Evolutionary conservation across 192 early-diverging fungal species (phyloP), one percentile per base, ranked within the genome.

Genomic region (Powellomyces hirtus): DNA sequence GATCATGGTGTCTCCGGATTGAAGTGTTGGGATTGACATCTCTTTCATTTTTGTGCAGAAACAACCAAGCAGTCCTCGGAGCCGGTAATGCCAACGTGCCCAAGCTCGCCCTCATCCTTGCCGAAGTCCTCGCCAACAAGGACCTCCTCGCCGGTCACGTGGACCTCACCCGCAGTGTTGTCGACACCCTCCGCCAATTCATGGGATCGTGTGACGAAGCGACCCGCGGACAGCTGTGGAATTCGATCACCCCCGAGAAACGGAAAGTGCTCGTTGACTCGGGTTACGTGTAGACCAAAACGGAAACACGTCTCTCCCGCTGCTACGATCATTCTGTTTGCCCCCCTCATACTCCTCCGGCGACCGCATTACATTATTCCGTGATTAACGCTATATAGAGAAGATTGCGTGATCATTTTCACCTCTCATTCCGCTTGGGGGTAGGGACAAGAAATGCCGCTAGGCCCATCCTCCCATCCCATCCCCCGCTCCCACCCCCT

Each of bases 61-160:
- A 83, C 70, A 79, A 91, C 65, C 88, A 86, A 4, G 68, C 78
- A 4, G 76, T 91, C 36, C 60, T 90, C 1, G 88, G 88, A 30
- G 64, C 77, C 38, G 81, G 84, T 66, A 84, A 86, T 59, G 68
- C 67, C n/a, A 88, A 89, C 68, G 70, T 91, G 68, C 77, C 84
- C 27, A 73, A 80, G 27, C 64, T 91, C 62, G 81, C 83, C 6
- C 81, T 73, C 37, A 79, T 89, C 7, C 83, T 89, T 63, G 80
- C 79, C n/a, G 80, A 88, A 60, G 88, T 79, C 13, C 75, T 91
- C 49, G 79, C 86, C 11, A 20, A 36, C 8, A 20, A 33, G 4
- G 62, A 57, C 50, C 33, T 71, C 4, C 52, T 64, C 5, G 52
- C 62, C 10, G 62, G 14, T 22, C 46, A 37, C 11, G n/a, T 3